A percentile compares a stretch with the other conserved stretches of the same genome.
These are phyloP conservation scores for Akanthomyces lecanii DNA, from an alignment of 2,329 filamentous ascomycete species.

Conservation along the genomic window DNA sequence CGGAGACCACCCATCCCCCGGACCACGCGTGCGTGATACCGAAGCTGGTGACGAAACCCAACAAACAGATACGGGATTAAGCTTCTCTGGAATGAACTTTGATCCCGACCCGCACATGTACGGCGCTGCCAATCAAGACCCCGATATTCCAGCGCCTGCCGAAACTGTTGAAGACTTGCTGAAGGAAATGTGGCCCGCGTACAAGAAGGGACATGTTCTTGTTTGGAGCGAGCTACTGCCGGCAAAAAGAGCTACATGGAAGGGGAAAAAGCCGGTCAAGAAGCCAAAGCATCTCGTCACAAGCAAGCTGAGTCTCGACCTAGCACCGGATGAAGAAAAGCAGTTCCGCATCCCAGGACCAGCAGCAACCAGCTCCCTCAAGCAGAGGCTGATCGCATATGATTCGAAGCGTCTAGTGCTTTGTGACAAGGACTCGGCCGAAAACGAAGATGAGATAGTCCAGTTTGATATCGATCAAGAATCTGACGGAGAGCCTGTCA, in stretches of 20 bases:
- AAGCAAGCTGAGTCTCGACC: conserved; percentile 82
- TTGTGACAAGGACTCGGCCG: conserved; percentile 37
- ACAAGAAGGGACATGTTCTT: conserved; percentile 68
- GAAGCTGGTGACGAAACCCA: conserved; percentile 34
- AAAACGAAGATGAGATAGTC: conserved; percentile 32
- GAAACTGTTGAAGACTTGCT: conserved; percentile 73
- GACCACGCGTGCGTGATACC: conserved; percentile 38
- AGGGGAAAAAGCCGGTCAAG: conserved; percentile 73
- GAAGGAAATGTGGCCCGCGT: conserved; percentile 75
- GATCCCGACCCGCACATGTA: conserved; percentile 41
- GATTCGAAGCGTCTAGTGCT: conserved; percentile 46
- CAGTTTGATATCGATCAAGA: conserved; percentile 48
- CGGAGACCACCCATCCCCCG: conserved; percentile 41
- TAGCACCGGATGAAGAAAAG: conserved; percentile 82
- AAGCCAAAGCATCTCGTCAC: conserved; percentile 78
- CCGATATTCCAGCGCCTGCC: conserved; percentile 62
- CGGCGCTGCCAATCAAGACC: conserved; percentile 52
- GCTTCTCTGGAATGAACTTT: conserved; percentile 44
- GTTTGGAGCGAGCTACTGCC: conserved; percentile 81
- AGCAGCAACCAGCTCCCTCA: conserved; percentile 46
- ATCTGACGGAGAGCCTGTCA: conserved; percentile 61
- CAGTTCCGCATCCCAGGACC: conserved; percentile 71
- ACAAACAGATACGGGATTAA: conserved; percentile 29
- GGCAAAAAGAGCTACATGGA: conserved; percentile 71
- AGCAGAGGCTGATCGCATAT: conserved; percentile 51